These are phyloP conservation scores for Cladosporium halotolerans DNA, from an alignment of 2,329 filamentous ascomycete species.

Conservation along the genomic window DNA sequence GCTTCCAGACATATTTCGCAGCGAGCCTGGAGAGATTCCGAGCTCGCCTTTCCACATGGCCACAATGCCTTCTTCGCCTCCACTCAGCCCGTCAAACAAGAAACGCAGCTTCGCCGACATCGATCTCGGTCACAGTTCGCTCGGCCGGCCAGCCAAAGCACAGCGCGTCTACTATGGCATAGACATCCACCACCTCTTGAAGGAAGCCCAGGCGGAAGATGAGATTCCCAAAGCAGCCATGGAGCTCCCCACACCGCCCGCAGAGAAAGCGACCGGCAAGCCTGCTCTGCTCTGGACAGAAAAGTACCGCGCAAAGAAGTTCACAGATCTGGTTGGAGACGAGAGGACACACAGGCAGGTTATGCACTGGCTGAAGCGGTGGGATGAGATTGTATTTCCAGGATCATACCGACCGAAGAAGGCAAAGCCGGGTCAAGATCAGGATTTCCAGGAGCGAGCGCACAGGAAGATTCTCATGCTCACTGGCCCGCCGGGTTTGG, in stretches of 20 bases:
- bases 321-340: conserved; percentile 89
- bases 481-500: conserved; percentile 84
- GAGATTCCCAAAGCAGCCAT: conserved; percentile 30
- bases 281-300: conserved; percentile 79
- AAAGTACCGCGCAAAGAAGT: conserved; percentile 88
- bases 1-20: conserved; percentile 42
- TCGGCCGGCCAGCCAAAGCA: conserved; percentile 51
- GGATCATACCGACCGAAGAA: conserved; percentile 57
- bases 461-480: conserved; percentile 85
- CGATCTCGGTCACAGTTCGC: conserved; percentile 23
- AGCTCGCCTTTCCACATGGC: conserved; percentile 52
- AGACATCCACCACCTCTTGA: conserved; percentile 77
- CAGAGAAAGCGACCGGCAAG: conserved; percentile 33
- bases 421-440: conserved; percentile 43
- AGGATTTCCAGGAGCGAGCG: conserved; percentile 57
- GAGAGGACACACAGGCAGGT: conserved; percentile 89
- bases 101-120: conserved; percentile 28
- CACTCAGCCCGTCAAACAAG: conserved; percentile 42
- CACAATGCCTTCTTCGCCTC: conserved; percentile 49
- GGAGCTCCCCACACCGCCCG: conserved; percentile 31
- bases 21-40: conserved; percentile 32
- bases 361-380: conserved; percentile 85
- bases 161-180: conserved; percentile 83
- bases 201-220: conserved; percentile 59
- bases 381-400: conserved; percentile 91